Evolutionary conservation across 139 green algal species (phyloP).

Genomic region (Pseudopediastrum boryanum): DNA sequence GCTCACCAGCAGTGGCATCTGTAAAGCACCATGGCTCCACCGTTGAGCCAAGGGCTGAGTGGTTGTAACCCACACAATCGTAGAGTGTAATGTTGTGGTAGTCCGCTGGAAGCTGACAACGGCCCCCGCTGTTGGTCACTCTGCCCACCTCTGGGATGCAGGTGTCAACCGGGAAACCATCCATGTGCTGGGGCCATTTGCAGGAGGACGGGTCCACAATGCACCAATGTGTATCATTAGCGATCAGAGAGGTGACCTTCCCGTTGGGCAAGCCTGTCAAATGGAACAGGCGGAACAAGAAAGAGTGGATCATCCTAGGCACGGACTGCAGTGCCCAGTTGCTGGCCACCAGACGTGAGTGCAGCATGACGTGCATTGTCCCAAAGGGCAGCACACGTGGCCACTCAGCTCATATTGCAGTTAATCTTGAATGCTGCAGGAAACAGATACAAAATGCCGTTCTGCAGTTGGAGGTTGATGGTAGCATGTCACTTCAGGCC

Average conservation of each 20-base stretch:
- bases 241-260: not conserved
- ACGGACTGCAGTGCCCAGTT: no score
- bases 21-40: constrained; percentile 34
- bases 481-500: no score
- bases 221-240: constrained; percentile 25
- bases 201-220: constrained; percentile 26
- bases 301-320: no score
- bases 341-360: no score
- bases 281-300: no score
- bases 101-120: constrained; percentile 10
- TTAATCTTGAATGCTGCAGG: no score
- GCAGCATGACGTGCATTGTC: no score
- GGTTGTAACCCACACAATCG: constrained; percentile 40
- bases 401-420: no score
- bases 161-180: constrained; percentile 18
- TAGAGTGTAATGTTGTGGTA: constrained; percentile 30
- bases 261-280: not conserved
- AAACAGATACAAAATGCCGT: no score
- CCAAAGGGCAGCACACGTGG: no score
- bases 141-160: constrained; percentile 19
- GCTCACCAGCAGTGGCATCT: not conserved
- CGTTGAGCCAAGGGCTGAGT: not conserved
- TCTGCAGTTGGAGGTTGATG: no score
- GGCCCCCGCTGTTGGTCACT: constrained; percentile 1
- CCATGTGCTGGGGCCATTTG: not conserved